Evolutionary conservation across 2,329 filamentous ascomycete genomes (phyloP), one percentile per base, ranked within the genome.

Genomic region (Exophiala dermatitidis): DNA sequence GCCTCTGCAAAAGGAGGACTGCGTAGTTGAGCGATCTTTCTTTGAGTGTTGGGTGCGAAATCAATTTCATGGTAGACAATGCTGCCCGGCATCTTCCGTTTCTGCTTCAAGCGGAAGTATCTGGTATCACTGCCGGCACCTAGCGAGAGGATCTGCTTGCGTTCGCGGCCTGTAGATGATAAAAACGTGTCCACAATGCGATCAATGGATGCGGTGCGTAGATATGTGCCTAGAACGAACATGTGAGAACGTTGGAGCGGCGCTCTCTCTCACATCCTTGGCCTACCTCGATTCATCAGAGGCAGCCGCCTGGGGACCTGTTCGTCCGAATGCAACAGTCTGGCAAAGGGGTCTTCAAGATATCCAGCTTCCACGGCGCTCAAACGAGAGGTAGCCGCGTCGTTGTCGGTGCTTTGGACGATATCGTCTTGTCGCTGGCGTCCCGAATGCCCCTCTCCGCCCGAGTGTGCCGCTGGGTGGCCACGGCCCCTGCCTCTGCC

Each of bases 51-150:
- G 26, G 78, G 70, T 0, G 86, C 78, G 64, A 97, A 97, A 69
- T 98, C 93, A 52, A 98, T 75, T 69, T 98, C 93, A 68, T 97
- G 90, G 68, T 97, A 98, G 53, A 85, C 68, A 12, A 95, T 54
- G 30, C 72, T 54, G 30, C 72, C 64, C 0, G 70, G 68, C 49
- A 73, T 67, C 10, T 72, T 67, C 2, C 50, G 53, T 29, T 56
- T 54, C 19, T 60, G 58, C 46, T 54, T 59, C 44, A 96, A 72
- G 19, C 88, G 83, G 65, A 96, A 90, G 55, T 84, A 85, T 10
- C 93, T 81, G 4, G 93, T 97, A 67, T 98, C 93, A 7, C 90
- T 95, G 28, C 93, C 93, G 10, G 93, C 91, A 31, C 93, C 93
- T 0, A 98, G 79, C 0, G 90, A 96, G 56, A 98, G 79, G 55